phyloP scores from a whole-genome alignment of 768 basidiomycete species.

The Termitomyces bulborhizus region DNA sequence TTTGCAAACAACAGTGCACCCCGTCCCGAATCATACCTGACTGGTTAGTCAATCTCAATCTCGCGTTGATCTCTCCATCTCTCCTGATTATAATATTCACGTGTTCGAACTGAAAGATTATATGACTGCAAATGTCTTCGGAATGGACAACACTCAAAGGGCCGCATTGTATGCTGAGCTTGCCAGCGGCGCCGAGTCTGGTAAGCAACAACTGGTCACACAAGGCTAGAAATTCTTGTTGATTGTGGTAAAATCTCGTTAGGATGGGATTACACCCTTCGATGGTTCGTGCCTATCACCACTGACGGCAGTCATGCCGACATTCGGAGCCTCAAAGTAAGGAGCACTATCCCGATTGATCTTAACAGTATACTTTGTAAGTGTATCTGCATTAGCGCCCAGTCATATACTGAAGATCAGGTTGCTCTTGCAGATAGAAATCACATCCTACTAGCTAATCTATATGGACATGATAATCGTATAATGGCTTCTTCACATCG shows the following conservation, averaged over 20 bases:
- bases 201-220: constrained; percentile 22
- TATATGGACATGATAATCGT: constrained; percentile 46
- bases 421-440: constrained; percentile 45
- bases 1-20: constrained; percentile 80
- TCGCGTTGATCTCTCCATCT: not conserved
- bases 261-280: constrained; percentile 50
- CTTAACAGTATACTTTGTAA: constrained; percentile 82
- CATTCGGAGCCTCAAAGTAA: constrained; percentile 66
- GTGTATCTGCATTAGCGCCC: constrained; percentile 18
- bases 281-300: constrained; percentile 35
- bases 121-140: constrained; percentile 64
- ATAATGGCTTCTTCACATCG: constrained; percentile 43
- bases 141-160: constrained; percentile 51
- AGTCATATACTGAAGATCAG: not conserved
- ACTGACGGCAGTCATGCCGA: constrained; percentile 39
- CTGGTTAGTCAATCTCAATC: constrained; percentile 31
- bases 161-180: constrained; percentile 79
- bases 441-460: constrained; percentile 49
- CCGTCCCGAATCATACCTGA: constrained; percentile 80
- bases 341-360: constrained; percentile 64
- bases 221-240: not conserved
- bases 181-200: constrained; percentile 83
- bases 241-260: not conserved
- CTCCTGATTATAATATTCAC: constrained; percentile 10
- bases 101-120: constrained; percentile 47